A percentile compares a stretch with the other conserved stretches of the same genome.
Evolutionary conservation across 169 alveolate genomes (phyloP).

Genomic region (Toxoplasma gondii): DNA sequence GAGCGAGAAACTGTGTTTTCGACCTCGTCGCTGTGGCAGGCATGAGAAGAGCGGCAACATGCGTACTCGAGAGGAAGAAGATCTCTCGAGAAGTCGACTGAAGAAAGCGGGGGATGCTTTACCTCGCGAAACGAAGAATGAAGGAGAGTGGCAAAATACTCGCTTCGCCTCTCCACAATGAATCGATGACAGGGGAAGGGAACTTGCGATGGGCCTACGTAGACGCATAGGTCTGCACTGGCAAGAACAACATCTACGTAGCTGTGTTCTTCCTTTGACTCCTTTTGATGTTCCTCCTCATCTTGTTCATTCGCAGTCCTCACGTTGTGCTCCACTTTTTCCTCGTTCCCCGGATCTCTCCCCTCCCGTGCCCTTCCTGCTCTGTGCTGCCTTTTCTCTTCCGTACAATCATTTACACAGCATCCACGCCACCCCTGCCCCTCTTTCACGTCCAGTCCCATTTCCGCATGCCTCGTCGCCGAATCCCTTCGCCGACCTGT

Average conservation of each 20-base stretch:
- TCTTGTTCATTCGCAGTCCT: not conserved
- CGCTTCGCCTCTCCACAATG: slow-evolving; percentile 24
- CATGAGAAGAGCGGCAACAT: too few relatives aligned
- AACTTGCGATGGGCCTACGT: not conserved
- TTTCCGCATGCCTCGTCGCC: too few relatives aligned
- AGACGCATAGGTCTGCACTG: not conserved
- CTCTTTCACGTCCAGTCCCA: too few relatives aligned
- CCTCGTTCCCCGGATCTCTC: not conserved
- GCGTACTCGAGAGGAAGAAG: not conserved
- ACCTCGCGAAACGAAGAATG: slow-evolving; percentile 11
- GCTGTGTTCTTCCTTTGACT: not conserved
- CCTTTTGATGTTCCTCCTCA: not conserved
- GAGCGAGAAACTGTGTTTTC: not conserved
- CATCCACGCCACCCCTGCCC: too few relatives aligned
- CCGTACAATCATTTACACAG: not conserved
- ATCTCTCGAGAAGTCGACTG: not conserved
- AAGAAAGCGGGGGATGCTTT: not conserved
- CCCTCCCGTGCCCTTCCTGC: not conserved
- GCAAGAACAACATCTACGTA: not conserved
- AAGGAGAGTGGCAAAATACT: not conserved
- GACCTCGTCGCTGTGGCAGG: too few relatives aligned
- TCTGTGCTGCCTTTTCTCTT: not conserved
- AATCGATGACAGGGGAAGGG: slow-evolving; percentile 38
- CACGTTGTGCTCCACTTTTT: not conserved
- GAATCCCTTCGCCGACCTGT: too few relatives aligned